Conservation (phyloP, 495 filamentous ascomycete genomes). For the Physcia stellaris region DNA sequence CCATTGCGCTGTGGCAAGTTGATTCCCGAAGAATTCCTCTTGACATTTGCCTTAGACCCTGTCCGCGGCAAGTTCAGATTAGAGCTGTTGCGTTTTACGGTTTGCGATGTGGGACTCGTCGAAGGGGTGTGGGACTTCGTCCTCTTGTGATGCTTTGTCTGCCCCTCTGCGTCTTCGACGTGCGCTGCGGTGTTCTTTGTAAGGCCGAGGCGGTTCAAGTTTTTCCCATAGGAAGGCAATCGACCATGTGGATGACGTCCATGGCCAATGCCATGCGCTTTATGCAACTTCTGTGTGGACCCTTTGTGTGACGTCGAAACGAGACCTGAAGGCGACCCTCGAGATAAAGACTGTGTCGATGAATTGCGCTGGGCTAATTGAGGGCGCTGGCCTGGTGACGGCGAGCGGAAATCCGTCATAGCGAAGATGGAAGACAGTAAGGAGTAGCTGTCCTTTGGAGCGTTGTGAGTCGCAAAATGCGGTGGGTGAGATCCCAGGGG, state of each 20-base stretch:
- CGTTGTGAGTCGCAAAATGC: too few relatives aligned
- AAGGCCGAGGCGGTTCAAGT: constrained; percentile 22
- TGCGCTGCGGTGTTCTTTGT: constrained; percentile 15
- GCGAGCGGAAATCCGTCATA: constrained; percentile 11
- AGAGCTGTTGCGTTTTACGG: constrained; percentile 11
- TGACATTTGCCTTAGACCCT: constrained; percentile 12
- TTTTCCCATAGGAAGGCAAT: constrained; percentile 26
- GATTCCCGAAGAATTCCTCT: constrained; percentile 11
- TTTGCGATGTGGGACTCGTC: constrained; percentile 10
- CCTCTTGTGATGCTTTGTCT: constrained; percentile 7
- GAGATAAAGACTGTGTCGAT: constrained; percentile 12
- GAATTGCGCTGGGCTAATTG: constrained; percentile 10
- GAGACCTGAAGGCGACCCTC: constrained; percentile 10
- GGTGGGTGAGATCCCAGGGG: too few relatives aligned
- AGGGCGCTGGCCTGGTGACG: constrained; percentile 11
- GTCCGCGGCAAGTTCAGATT: constrained; percentile 7
- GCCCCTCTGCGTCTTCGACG: background rate
- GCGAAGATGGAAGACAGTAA: too few relatives aligned
- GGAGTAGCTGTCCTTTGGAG: too few relatives aligned
- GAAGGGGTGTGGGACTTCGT: constrained; percentile 14
- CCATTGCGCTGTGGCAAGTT: constrained; percentile 6
- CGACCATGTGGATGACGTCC: constrained; percentile 12
- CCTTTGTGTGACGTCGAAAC: constrained; percentile 2
- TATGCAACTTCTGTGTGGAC: constrained; percentile 8
- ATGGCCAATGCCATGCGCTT: constrained; percentile 17